Base-by-base conservation (phyloP, 768 basidiomycete species). In the Xerocomus spinulosus region DNA sequence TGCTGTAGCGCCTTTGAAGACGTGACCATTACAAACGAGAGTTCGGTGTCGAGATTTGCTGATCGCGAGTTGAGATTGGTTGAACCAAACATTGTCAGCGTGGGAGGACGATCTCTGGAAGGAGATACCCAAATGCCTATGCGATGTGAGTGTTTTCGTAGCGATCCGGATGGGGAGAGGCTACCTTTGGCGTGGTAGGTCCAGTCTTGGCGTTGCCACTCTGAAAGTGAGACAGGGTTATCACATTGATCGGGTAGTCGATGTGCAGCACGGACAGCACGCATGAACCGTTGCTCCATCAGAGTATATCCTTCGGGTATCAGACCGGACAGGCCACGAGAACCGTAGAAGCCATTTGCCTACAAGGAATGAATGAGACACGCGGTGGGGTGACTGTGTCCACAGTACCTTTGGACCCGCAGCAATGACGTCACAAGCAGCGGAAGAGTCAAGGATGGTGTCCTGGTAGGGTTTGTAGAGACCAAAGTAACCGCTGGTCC, bases 101-200 rank as follows among this genome's bases (percentile, higher is more conserved):
- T 60, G 1, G 86, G 94, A 25, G 67, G 68, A 5, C 73, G 68
- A 21, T 67, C 66, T 1, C 72, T 62, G 8, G 68, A 68, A 15
- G 82, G 81, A 3, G 89, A 87, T 10, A 92, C 63, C 92, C 92
- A 96, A 29, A 93, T 80, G 28, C 92, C 92, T 93, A 49, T 45
- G 21, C 1, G 21, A 26, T 1, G 24, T 63, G 39, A 44, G 49
- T 12, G 33, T 24, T 17, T 9, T 24, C 23, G 10, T 6, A n/a
- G 25, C 10, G 30, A 26, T 26, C 10, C 8, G 39, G 49, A 17
- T 8, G 36, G 21, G 17, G 43, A 1, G 8, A 21, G 21, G 18
- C 9, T 52, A 95, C 94, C 96, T 77, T 99, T 99, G 21, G 96
- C 90, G 61, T 99, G 96, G 69, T 99, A 99, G 1, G 96, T 98